phyloP scores from a whole-genome alignment of 108 stramenopile species.

The Pelagomonas calceolata region DNA sequence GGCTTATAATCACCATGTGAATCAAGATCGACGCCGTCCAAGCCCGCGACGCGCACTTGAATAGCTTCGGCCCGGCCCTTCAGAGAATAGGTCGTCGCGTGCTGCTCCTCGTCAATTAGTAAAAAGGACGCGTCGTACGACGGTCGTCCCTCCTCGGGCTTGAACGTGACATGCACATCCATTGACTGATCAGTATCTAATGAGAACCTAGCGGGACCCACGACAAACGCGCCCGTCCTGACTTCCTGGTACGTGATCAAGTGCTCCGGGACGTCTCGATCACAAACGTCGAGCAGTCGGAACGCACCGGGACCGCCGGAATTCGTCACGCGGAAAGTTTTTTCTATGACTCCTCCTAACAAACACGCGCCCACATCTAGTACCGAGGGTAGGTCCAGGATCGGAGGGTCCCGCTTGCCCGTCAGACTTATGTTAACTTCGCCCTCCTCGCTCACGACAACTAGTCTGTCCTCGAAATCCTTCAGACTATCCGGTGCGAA shows the following conservation, averaged over 20 bases:
- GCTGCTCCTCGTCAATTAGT: background rate
- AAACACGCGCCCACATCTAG: constrained; percentile 5
- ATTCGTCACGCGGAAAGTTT: background rate
- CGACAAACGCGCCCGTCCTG: no score
- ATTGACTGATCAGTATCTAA: background rate
- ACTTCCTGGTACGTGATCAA: no score
- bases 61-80: no score
- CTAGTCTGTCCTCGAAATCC: constrained; percentile 4
- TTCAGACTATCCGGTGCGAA: constrained; percentile 5
- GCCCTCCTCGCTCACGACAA: background rate
- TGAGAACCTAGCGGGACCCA: no score
- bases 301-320: constrained; percentile 2
- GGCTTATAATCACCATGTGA: background rate
- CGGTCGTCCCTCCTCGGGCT: no score
- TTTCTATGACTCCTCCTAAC: background rate
- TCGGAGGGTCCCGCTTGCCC: background rate
- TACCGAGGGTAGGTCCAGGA: background rate
- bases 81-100: background rate
- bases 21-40: background rate
- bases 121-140: no score
- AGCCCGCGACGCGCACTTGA: background rate
- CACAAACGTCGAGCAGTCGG: constrained; percentile 4
- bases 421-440: background rate
- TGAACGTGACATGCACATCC: background rate
- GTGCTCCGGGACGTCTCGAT: background rate